Evolutionary conservation across 2,329 filamentous ascomycete species (phyloP).

Genomic region (Paramyrothecium roridum): DNA sequence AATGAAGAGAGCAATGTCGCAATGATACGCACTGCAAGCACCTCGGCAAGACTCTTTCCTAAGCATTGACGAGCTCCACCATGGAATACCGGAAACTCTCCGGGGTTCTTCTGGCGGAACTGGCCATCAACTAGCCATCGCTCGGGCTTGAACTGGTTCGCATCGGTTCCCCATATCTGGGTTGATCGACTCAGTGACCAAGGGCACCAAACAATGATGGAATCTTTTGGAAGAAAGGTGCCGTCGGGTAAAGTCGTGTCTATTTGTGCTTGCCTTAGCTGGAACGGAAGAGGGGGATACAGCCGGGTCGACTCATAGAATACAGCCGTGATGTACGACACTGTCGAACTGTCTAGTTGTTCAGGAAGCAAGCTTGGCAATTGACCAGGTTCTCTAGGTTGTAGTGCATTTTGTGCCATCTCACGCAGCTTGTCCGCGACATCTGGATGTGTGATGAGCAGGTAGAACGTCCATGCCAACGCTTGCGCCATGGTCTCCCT

Average conservation of each 20-base stretch:
- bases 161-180: constrained; percentile 54
- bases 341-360: constrained; percentile 34
- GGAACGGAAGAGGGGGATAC: constrained; percentile 63
- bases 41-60: constrained; percentile 63
- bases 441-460: constrained; percentile 50
- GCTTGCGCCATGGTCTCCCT: constrained; percentile 64
- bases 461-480: constrained; percentile 62
- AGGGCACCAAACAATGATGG: constrained; percentile 60
- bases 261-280: constrained; percentile 57
- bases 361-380: constrained; percentile 11
- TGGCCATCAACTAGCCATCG: constrained; percentile 49
- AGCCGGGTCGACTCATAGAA: constrained; percentile 61
- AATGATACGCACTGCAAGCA: constrained; percentile 54
- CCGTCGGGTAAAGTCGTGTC: constrained; percentile 58
- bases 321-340: constrained; percentile 56
- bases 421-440: constrained; percentile 32
- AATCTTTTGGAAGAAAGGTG: constrained; percentile 49
- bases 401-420: constrained; percentile 3
- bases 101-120: constrained; percentile 38
- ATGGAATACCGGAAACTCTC: constrained; percentile 64
- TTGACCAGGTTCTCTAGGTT: not conserved
- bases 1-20: constrained; percentile 46
- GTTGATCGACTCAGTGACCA: constrained; percentile 62
- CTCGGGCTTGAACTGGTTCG: constrained; percentile 52
- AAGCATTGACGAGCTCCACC: constrained; percentile 58